These are phyloP conservation scores for Lactarius tabidus DNA, from an alignment of 768 basidiomycete species.

Conservation along the genomic window DNA sequence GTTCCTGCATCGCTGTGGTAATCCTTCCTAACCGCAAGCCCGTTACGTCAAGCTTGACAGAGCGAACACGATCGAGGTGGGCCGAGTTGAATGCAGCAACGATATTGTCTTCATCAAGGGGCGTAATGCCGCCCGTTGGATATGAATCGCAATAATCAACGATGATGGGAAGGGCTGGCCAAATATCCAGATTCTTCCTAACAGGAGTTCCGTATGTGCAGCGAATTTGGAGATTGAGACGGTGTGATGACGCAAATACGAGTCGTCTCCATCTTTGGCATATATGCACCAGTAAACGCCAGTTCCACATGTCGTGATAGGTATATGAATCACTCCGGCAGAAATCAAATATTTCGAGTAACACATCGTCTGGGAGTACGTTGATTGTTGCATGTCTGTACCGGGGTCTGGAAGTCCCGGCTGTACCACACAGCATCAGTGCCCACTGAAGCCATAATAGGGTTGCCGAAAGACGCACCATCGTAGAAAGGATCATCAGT, in stretches of 20 bases:
- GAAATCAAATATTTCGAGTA: background rate
- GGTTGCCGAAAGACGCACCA: background rate
- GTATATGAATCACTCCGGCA: background rate
- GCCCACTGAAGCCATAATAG: background rate
- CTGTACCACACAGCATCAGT: background rate
- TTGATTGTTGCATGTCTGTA: background rate
- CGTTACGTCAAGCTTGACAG: background rate
- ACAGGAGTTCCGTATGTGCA: background rate
- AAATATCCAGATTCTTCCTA: background rate
- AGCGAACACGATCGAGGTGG: background rate
- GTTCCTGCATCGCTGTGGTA: background rate
- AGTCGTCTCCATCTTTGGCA: background rate
- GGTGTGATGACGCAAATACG: background rate
- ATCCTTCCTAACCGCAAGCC: background rate
- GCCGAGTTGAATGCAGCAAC: background rate
- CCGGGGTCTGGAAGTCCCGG: background rate
- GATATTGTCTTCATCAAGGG: background rate
- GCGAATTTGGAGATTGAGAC: background rate
- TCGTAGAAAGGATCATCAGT: too few species aligned
- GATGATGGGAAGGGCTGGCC: background rate
- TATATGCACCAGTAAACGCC: background rate
- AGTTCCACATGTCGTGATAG: background rate
- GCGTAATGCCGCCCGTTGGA: background rate
- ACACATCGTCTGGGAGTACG: background rate
- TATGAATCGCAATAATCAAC: background rate